Evolutionary conservation across 257 asterid species (phyloP).

Genomic region (Jaltomata sinuosa): DNA sequence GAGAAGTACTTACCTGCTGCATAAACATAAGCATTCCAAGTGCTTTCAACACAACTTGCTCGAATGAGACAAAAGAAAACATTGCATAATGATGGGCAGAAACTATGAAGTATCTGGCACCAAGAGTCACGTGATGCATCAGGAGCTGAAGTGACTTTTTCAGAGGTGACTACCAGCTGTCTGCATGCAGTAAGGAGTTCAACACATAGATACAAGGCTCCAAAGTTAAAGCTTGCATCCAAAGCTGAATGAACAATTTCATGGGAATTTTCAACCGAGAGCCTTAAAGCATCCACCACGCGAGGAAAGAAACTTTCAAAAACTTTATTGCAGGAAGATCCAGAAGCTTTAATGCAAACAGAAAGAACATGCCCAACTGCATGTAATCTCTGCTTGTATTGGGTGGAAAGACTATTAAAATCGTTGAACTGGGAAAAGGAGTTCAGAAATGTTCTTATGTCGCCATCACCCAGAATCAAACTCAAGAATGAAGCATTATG

Average conservation of each 20-base stretch:
- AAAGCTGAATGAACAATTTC: constrained; percentile 13
- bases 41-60: constrained; percentile 28
- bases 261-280: constrained; percentile 37
- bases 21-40: constrained; percentile 32
- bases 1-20: constrained; percentile 44
- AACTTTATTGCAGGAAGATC: constrained; percentile 53
- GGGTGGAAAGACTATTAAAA: constrained; percentile 37
- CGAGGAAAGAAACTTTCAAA: constrained; percentile 61
- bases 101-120: constrained; percentile 40
- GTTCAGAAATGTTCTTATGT: constrained; percentile 40
- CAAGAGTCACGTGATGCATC: constrained; percentile 33
- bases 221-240: constrained; percentile 32
- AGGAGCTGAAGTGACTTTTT: constrained; percentile 12
- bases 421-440: constrained; percentile 36
- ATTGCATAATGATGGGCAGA: constrained; percentile 33
- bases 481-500: constrained; percentile 34
- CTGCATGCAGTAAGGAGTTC: constrained; percentile 77
- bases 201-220: constrained; percentile 55
- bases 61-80: constrained; percentile 39
- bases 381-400: constrained; percentile 64
- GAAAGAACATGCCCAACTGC: constrained; percentile 61
- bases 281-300: constrained; percentile 47
- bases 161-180: constrained; percentile 36
- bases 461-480: constrained; percentile 52
- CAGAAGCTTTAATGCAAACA: constrained; percentile 54